phyloP scores from a whole-genome alignment of 169 alveolate species.

The Plasmodium coatneyi region DNA sequence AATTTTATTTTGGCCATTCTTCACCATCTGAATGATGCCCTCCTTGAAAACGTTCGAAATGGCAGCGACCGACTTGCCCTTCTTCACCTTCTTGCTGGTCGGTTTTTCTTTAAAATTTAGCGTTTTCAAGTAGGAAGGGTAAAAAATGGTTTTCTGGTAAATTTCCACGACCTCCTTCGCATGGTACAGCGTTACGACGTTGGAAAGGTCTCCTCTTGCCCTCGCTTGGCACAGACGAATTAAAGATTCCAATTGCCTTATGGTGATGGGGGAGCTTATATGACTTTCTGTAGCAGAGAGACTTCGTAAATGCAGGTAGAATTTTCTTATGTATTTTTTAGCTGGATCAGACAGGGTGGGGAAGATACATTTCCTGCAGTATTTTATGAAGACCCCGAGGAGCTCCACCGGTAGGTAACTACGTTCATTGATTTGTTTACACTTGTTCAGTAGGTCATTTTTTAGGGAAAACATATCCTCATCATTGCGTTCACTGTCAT shows the following conservation, averaged over 20 bases:
- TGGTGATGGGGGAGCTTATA: slow-evolving; percentile 86
- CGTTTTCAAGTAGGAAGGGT: slow-evolving; percentile 39
- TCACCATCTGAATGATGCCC: slow-evolving; percentile 32
- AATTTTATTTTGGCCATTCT: slow-evolving; percentile 14
- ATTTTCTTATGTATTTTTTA: slow-evolving; percentile 47
- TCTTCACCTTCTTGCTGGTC: neutral
- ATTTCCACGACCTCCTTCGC: slow-evolving; percentile 81
- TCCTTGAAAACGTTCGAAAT: slow-evolving; percentile 35
- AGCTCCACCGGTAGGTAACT: slow-evolving; percentile 45
- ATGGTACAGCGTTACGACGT: slow-evolving; percentile 75
- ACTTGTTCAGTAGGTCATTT: slow-evolving; percentile 25
- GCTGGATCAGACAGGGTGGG: slow-evolving; percentile 55
- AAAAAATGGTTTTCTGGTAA: slow-evolving; percentile 79
- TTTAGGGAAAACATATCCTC: neutral
- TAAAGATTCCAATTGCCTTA: slow-evolving; percentile 91
- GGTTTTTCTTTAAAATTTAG: slow-evolving; percentile 36
- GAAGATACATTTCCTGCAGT: slow-evolving; percentile 33
- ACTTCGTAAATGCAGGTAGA: slow-evolving; percentile 57
- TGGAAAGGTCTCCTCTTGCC: slow-evolving; percentile 87
- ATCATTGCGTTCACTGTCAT: neutral
- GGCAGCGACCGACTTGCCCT: slow-evolving; percentile 49
- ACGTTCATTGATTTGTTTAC: slow-evolving; percentile 55
- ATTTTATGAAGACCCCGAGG: slow-evolving; percentile 28
- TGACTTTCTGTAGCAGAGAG: slow-evolving; percentile 18
- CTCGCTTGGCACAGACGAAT: slow-evolving; percentile 93